phyloP scores from a whole-genome alignment of 441 rosid genomes.

The Mallotus japonicus region DNA sequence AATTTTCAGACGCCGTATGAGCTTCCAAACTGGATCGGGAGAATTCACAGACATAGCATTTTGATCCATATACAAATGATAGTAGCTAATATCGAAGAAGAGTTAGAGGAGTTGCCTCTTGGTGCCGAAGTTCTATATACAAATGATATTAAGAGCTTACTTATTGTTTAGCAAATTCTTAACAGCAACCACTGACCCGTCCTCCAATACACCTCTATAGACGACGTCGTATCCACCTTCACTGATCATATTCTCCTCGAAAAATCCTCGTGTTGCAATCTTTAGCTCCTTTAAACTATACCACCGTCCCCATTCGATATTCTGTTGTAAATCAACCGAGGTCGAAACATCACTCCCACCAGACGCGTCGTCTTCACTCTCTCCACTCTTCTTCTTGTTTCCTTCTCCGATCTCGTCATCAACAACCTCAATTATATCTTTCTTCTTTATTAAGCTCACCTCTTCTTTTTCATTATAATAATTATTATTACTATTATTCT shows the following conservation, averaged over 20 bases:
- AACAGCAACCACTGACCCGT: conserved; percentile 75
- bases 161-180: conserved; percentile 83
- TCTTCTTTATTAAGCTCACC: conserved; percentile 25
- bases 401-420: conserved; percentile 9
- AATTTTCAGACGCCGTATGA: too few species aligned
- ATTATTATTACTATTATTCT: neutral
- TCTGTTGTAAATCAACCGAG: conserved; percentile 43
- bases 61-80: too few species aligned
- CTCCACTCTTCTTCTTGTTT: conserved; percentile 26
- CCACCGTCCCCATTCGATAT: conserved; percentile 93
- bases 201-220: conserved; percentile 63
- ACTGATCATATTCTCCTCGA: conserved; percentile 74
- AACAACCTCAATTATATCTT: conserved; percentile 21
- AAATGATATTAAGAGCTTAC: conserved; percentile 32
- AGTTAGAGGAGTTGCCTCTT: too few species aligned
- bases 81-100: too few species aligned
- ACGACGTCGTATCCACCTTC: conserved; percentile 94
- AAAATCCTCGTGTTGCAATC: conserved; percentile 69
- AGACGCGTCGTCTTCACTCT: conserved; percentile 42
- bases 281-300: conserved; percentile 77
- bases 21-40: too few species aligned
- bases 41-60: too few species aligned
- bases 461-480: neutral
- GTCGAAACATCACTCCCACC: conserved; percentile 47
- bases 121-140: too few species aligned